Evolutionary conservation across 768 basidiomycete species (phyloP).

Genomic region (Antrodiella citrinella): DNA sequence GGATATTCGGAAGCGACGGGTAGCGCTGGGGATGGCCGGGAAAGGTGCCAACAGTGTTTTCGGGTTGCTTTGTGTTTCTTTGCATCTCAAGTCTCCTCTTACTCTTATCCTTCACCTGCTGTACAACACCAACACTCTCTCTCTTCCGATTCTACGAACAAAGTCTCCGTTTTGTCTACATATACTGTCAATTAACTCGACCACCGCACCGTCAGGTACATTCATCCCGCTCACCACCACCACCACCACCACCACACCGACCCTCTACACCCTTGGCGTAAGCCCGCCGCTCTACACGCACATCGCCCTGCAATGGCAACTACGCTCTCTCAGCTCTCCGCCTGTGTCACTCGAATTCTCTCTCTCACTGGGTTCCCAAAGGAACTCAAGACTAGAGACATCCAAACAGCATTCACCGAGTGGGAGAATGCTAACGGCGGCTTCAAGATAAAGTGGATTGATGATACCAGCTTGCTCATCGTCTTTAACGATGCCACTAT

Average conservation of each 20-base stretch:
- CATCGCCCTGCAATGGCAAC: slow-evolving; percentile 43
- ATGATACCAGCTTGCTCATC: slow-evolving; percentile 91
- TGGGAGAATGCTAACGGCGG: slow-evolving; percentile 84
- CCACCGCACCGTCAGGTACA: too few relatives aligned
- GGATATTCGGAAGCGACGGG: background rate
- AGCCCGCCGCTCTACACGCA: slow-evolving; percentile 8
- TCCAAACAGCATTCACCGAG: slow-evolving; percentile 83
- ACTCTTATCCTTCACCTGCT: slow-evolving; percentile 13
- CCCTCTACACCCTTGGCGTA: slow-evolving; percentile 2
- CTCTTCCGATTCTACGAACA: slow-evolving; percentile 10
- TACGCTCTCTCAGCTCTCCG: slow-evolving; percentile 76
- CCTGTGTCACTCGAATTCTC: slow-evolving; percentile 93
- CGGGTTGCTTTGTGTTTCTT: slow-evolving; percentile 10
- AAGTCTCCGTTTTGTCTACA: slow-evolving; percentile 5
- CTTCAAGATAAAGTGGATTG: slow-evolving; percentile 98
- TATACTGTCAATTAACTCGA: slow-evolving; percentile 11
- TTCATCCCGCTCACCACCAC: too few relatives aligned
- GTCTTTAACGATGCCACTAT: slow-evolving; percentile 88
- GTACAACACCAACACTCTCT: slow-evolving; percentile 19
- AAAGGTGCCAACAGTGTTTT: background rate
- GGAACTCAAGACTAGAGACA: slow-evolving; percentile 96
- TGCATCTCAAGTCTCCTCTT: slow-evolving; percentile 7
- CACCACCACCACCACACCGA: slow-evolving; percentile 2
- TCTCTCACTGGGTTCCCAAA: slow-evolving; percentile 88
- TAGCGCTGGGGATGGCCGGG: background rate